Evolutionary conservation across 2,329 filamentous ascomycete genomes (phyloP), one percentile per base, ranked within the genome.

Genomic region (Fusarium brachygibbosum): DNA sequence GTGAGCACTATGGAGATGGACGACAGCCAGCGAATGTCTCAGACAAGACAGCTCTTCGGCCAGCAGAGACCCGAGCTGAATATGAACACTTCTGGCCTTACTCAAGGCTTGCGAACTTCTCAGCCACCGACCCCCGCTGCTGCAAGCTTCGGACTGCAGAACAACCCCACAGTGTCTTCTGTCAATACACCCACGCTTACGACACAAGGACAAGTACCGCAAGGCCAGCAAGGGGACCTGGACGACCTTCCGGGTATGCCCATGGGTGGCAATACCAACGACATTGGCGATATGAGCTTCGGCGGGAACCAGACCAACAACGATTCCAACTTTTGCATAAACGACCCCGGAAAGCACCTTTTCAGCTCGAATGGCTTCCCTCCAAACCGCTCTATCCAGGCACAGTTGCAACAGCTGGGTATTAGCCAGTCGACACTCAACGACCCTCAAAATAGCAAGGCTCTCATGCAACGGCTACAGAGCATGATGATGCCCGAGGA

Each of bases 151-250:
- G 90, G 90, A 50, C 89, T 97, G 71, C 91, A 94, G 77, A 93
- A 97, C 79, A 98, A 98, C 78, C 95, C 95, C 17, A 98, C 94
- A 2, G 95, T 98, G 19, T 99, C 96, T 5, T 98, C 94, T 5
- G 95, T 98, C 57, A 98, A 98, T 79, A 98, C 95, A 0, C 95
- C 95, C 1, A 97, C 94, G 1, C 86, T 98, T 60, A 92, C 91
- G 63, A 93, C 93, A 69, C 90, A 92, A 34, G 85, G 87, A 57
- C 91, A 93, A 73, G 88, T 92, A 35, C 86, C 88, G 41, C 86
- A 84, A 63, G 88, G 81, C 53, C 77, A 82, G 59, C 85, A 82
- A 80, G 86, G 82, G 25, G 90, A 94, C 73, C 85, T 94, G 67
- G 93, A 97, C 51, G 90, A 91, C 66, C 86, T 93, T 63, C 83